Conservation (phyloP, 2,329 filamentous ascomycete genomes). For the Cladosporium cucumerinum region DNA sequence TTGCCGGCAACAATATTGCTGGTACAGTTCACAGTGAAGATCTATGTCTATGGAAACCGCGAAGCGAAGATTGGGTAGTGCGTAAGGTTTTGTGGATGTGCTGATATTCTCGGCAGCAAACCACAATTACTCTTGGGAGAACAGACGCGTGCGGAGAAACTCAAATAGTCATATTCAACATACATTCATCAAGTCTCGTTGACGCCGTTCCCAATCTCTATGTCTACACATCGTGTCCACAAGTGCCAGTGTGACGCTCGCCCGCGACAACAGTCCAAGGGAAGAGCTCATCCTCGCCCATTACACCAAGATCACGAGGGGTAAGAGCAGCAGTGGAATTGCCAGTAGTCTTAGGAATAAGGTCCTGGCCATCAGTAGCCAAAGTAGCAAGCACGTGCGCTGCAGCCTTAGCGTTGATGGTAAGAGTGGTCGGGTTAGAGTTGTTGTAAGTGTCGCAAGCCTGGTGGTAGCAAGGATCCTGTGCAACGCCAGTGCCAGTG, state of each 20-base stretch:
- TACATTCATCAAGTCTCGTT: too few relatives aligned
- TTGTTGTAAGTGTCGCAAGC: slow-evolving; percentile 37
- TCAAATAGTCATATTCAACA: too few relatives aligned
- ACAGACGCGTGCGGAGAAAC: too few relatives aligned
- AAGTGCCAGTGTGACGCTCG: slow-evolving; percentile 15
- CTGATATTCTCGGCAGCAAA: too few relatives aligned
- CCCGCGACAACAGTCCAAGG: slow-evolving; percentile 17
- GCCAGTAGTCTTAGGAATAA: slow-evolving; percentile 38
- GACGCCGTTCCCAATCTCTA: too few relatives aligned
- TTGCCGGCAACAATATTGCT: too few relatives aligned
- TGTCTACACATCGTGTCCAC: slow-evolving; percentile 17
- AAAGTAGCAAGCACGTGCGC: slow-evolving; percentile 18
- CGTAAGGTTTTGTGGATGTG: too few relatives aligned
- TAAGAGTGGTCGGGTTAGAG: slow-evolving; percentile 24
- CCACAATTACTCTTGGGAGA: too few relatives aligned
- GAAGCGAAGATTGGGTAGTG: too few relatives aligned
- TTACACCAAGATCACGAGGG: slow-evolving; percentile 2
- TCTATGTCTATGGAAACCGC: too few relatives aligned
- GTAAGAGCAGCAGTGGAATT: slow-evolving; percentile 34
- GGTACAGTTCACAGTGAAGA: too few relatives aligned
- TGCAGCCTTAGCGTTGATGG: slow-evolving; percentile 16
- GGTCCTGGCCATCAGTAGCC: slow-evolving; percentile 29
- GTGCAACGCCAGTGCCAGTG: slow-evolving; percentile 38
- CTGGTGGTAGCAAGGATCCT: slow-evolving; percentile 38
- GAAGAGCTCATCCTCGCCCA: slow-evolving; percentile 15